phyloP scores from a whole-genome alignment of 352 stramenopile species.

The Phytophthora citrophthora region DNA sequence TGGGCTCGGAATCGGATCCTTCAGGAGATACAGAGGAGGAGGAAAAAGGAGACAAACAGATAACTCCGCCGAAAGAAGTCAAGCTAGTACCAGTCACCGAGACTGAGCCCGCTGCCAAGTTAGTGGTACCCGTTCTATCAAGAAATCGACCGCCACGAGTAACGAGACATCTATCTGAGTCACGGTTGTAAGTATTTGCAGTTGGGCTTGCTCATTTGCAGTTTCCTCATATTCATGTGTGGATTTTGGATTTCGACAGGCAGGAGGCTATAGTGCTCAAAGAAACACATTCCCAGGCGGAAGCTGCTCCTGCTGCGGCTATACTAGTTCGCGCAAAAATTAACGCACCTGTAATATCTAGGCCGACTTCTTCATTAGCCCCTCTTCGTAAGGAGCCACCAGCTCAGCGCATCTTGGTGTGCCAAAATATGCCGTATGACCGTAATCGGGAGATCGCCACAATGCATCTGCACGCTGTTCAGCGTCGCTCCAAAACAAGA shows the following conservation, averaged over 20 bases:
- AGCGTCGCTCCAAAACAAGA: slow-evolving; percentile 54
- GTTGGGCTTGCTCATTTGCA: neutral
- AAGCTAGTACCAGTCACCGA: slow-evolving; percentile 4
- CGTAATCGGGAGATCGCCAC: slow-evolving; percentile 73
- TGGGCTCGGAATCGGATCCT: slow-evolving; percentile 74
- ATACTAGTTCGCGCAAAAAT: slow-evolving; percentile 9
- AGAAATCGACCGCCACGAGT: slow-evolving; percentile 26
- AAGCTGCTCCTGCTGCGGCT: slow-evolving; percentile 1
- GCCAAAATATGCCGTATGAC: slow-evolving; percentile 39
- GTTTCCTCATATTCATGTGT: slow-evolving; percentile 1
- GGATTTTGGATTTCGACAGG: slow-evolving; percentile 6
- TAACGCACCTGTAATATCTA: slow-evolving; percentile 2
- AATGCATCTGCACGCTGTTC: slow-evolving; percentile 61
- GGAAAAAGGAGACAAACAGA: slow-evolving; percentile 45
- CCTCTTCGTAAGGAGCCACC: slow-evolving; percentile 22
- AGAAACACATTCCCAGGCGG: neutral
- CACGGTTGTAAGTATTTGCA: slow-evolving; percentile 35
- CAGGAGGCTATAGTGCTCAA: slow-evolving; percentile 19
- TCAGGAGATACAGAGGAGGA: slow-evolving; percentile 71
- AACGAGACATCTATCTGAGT: slow-evolving; percentile 42
- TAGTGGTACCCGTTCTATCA: neutral
- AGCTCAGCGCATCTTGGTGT: slow-evolving; percentile 17
- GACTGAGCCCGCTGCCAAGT: neutral
- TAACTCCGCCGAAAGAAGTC: slow-evolving; percentile 21
- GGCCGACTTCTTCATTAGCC: slow-evolving; percentile 8